Conservation (phyloP, 768 basidiomycete species). For the Rhizopogon roseolus region DNA sequence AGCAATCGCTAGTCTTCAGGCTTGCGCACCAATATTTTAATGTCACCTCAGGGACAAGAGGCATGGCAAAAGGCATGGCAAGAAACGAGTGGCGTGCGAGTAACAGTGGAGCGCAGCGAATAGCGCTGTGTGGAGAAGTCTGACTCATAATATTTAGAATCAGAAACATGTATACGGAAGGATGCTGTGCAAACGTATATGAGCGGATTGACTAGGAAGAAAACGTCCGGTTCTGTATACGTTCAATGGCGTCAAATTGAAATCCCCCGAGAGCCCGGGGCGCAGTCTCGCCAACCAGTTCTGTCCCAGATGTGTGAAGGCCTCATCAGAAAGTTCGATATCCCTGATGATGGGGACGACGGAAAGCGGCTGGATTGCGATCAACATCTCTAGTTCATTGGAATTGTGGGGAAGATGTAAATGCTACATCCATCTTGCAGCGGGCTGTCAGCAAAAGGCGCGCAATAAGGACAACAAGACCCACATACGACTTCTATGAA, state of each 20-base stretch:
- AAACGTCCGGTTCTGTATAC: not conserved
- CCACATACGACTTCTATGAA: conserved; percentile 2
- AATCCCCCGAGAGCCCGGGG: too few species aligned
- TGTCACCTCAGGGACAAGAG: not conserved
- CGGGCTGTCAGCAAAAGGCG: not conserved
- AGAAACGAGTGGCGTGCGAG: conserved; percentile 1
- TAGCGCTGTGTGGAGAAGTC: not conserved
- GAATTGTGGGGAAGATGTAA: not conserved
- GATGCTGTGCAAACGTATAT: not conserved
- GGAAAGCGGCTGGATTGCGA: too few species aligned
- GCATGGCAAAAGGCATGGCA: conserved; percentile 11
- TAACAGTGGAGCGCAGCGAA: not conserved
- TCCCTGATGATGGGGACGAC: too few species aligned
- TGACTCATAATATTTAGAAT: not conserved
- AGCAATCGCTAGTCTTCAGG: not conserved
- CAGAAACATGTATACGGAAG: not conserved
- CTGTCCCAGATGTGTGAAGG: not conserved
- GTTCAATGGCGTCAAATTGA: not conserved
- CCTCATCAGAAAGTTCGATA: too few species aligned
- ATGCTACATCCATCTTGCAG: not conserved
- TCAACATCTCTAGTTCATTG: not conserved
- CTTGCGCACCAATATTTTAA: not conserved
- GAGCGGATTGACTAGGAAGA: not conserved
- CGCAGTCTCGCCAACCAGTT: not conserved
- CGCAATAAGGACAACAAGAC: not conserved